A percentile compares a stretch with the other conserved stretches of the same genome.
Conservation (phyloP, 106 monocot genomes). For the Cymbidium sinense region DNA sequence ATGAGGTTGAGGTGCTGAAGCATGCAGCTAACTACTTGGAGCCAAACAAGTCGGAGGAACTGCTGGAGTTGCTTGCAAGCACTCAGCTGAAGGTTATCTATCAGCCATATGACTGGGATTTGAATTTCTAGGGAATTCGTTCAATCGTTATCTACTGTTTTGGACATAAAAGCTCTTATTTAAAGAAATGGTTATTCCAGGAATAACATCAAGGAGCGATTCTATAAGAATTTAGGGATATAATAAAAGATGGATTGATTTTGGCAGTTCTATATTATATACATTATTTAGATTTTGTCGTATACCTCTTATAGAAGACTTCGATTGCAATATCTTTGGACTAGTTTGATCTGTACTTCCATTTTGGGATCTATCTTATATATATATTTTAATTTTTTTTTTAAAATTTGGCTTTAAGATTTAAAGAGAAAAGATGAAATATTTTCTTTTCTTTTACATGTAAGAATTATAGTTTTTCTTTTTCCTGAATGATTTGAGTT, state of each 20-base stretch:
- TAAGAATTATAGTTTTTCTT: background rate
- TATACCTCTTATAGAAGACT: too few relatives aligned
- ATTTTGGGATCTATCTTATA: background rate
- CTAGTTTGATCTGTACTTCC: background rate
- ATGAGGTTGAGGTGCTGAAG: conserved; percentile 71
- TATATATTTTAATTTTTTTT: background rate
- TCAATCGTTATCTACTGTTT: background rate
- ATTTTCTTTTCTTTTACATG: background rate
- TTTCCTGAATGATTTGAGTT: background rate
- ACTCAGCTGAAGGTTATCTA: conserved; percentile 67
- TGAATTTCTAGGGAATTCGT: conserved; percentile 35
- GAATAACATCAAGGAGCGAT: background rate
- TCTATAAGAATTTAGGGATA: background rate
- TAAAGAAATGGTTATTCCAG: background rate
- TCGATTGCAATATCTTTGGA: too few relatives aligned
- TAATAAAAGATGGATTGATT: background rate
- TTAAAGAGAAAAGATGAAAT: background rate
- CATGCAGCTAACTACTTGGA: conserved; percentile 90
- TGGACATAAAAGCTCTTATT: background rate
- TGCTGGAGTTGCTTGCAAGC: conserved; percentile 67
- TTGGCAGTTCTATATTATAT: background rate
- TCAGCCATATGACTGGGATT: conserved; percentile 78
- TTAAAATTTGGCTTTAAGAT: background rate
- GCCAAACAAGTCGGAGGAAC: conserved; percentile 46
- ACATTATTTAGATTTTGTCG: too few relatives aligned